phyloP scores from a whole-genome alignment of 108 stramenopile genomes.

The Cyclostephanos tholiformis region DNA sequence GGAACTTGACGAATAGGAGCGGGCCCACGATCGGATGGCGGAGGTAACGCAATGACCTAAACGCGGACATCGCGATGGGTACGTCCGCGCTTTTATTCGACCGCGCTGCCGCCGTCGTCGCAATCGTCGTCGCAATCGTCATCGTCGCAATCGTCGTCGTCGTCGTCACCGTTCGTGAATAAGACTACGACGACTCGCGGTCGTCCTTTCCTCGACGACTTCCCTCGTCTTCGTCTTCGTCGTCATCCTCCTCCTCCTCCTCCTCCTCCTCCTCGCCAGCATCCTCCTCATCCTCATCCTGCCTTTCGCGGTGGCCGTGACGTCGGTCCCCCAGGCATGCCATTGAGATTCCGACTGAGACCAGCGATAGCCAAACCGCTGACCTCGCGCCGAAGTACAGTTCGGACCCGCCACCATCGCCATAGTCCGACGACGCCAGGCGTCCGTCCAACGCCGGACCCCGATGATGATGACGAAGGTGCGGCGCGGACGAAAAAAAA shows the following conservation, averaged over 20 bases:
- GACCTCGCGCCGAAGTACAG: slow-evolving; percentile 74
- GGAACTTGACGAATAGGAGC: slow-evolving; percentile 65
- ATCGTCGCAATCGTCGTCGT: no score
- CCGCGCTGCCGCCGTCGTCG: neutral
- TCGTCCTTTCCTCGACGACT: slow-evolving; percentile 60
- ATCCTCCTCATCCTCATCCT: no score
- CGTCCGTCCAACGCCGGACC: neutral
- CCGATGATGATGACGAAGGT: no score
- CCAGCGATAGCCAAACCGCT: slow-evolving; percentile 68
- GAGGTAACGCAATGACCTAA: slow-evolving; percentile 22
- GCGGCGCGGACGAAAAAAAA: no score
- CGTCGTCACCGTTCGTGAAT: slow-evolving; percentile 30
- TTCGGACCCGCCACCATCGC: no score
- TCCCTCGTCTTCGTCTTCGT: slow-evolving; percentile 64
- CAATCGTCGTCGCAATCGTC: no score
- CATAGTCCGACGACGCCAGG: no score
- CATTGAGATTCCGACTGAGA: slow-evolving; percentile 63
- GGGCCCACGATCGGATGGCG: slow-evolving; percentile 55
- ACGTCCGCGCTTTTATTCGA: slow-evolving; percentile 28
- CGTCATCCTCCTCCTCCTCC: neutral
- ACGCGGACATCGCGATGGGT: neutral
- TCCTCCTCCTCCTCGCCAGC: slow-evolving; percentile 31
- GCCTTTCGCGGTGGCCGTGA: slow-evolving; percentile 25
- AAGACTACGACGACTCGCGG: slow-evolving; percentile 72
- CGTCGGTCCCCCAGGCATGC: slow-evolving; percentile 41